phyloP scores from a whole-genome alignment of 2,329 filamentous ascomycete species.

The Aspergillus novoparasiticus region DNA sequence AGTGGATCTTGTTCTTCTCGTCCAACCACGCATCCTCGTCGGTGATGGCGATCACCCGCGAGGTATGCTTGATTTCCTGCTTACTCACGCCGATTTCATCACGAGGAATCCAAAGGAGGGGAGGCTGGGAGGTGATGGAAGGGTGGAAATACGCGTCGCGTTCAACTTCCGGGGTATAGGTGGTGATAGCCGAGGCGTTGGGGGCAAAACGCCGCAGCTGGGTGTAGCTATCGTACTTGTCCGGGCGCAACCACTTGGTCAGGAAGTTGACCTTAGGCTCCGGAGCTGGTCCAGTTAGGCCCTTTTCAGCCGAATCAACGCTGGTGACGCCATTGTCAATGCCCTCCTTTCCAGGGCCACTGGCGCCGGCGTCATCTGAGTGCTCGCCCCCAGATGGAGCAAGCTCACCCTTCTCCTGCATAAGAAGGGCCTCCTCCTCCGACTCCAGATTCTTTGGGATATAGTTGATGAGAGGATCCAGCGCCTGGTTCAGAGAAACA shows the following conservation, averaged over 20 bases:
- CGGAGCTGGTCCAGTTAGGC: conserved; percentile 26
- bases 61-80: conserved; percentile 75
- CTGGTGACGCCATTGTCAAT: conserved; percentile 31
- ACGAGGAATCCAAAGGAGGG: conserved; percentile 81
- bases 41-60: conserved; percentile 73
- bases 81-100: conserved; percentile 73
- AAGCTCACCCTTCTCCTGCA: conserved; percentile 33
- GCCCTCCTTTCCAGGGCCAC: conserved; percentile 14
- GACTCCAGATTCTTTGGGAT: conserved; percentile 74
- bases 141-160: conserved; percentile 75
- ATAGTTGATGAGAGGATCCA: conserved; percentile 75
- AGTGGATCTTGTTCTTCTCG: conserved; percentile 68
- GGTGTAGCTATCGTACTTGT: conserved; percentile 73
- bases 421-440: conserved; percentile 54
- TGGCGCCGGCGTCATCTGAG: conserved; percentile 19
- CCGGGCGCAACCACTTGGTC: conserved; percentile 70
- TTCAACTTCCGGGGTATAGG: conserved; percentile 65
- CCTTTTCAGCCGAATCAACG: conserved; percentile 41
- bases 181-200: conserved; percentile 54
- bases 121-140: conserved; percentile 62
- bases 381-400: conserved; percentile 21
- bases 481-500: conserved; percentile 68
- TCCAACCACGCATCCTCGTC: conserved; percentile 74
- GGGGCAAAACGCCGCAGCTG: conserved; percentile 72
- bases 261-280: conserved; percentile 41